Evolutionary conservation across 345 rosid species (phyloP), one percentile per base, ranked within the genome.

Genomic region (Noccaea bulbosa): DNA sequence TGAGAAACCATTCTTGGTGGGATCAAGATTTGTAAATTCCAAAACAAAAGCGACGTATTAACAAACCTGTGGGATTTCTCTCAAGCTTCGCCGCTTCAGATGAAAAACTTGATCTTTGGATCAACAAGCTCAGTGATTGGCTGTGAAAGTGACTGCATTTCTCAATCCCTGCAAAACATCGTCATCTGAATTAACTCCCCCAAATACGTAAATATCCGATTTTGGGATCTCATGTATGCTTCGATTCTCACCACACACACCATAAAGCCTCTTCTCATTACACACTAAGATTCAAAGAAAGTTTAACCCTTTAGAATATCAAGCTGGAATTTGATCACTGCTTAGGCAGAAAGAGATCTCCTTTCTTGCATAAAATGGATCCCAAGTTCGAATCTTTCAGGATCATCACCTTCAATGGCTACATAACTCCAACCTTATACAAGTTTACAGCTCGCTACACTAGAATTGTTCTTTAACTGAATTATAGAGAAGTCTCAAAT

Each of bases 61-160:
- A 30, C 41, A 77, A 88, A 41, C 96, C 96, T 72, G 90, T 76
- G 22, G 91, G 76, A 69, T 65, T 68, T 41, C 65, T 77, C 4
- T 41, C 64, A 22, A 3, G 79, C 1, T 38, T 62, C 69, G 27
- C 63, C 0, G 83, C 74, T 67, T 52, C 75, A 0, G 88, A 57
- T 0, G 86, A 82, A 80, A 81, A 84, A 7, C 54, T 62, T 7
- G 79, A 80, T 44, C 48, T 61, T 0, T 69, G 56, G 34, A 65
- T 64, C 62, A 80, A 69, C 4, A 65, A 62, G 74, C 48, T 38
- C 48, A 61, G 1, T 16, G 73, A 62, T 17, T 39, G 48, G 45
- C 53, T 51, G 14, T 15, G 30, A 61, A 55, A 72, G 59, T 37
- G 17, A 79, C 61, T 71, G 66, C 76, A 81, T 16, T 59, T 56